A percentile compares a stretch with the other conserved stretches of the same genome.
phyloP scores from a whole-genome alignment of 2,329 filamentous ascomycete species.

The Verticillium longisporum region DNA sequence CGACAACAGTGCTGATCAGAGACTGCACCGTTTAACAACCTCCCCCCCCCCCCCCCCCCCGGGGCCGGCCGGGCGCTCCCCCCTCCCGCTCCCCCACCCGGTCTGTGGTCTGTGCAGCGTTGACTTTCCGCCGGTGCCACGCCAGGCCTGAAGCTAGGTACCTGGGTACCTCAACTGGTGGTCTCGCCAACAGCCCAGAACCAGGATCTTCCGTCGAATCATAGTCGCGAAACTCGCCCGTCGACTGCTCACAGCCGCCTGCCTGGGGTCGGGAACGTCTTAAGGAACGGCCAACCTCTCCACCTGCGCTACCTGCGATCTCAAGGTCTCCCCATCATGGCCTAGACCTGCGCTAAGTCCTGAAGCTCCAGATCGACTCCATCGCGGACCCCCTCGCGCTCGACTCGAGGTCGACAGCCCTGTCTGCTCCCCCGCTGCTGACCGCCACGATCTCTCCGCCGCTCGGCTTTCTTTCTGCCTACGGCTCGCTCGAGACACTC shows the following conservation, averaged over 20 bases:
- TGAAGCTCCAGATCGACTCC: not conserved
- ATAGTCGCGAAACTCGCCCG: not conserved
- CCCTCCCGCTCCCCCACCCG: not conserved
- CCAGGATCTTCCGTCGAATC: not conserved
- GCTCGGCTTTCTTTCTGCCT: not conserved
- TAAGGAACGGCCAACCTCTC: not conserved
- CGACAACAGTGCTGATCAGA: no score
- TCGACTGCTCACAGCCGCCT: not conserved
- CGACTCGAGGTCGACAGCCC: not conserved
- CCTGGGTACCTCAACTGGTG: not conserved
- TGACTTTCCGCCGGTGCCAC: conserved; percentile 11
- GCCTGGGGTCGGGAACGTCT: not conserved
- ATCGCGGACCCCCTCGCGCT: not conserved
- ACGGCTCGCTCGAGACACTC: not conserved
- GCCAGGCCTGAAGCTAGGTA: conserved; percentile 7
- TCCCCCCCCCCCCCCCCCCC: no score
- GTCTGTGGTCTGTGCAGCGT: conserved; percentile 4
- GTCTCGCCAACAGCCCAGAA: not conserved
- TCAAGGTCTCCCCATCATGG: not conserved
- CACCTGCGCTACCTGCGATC: not conserved
- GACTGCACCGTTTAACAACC: not conserved
- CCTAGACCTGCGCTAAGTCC: not conserved
- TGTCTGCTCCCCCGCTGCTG: not conserved
- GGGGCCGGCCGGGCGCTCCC: no score
- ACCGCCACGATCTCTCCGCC: not conserved